Evolutionary conservation across 768 basidiomycete genomes (phyloP), one percentile per base, ranked within the genome.

Genomic region (Boletellus ananiceps): DNA sequence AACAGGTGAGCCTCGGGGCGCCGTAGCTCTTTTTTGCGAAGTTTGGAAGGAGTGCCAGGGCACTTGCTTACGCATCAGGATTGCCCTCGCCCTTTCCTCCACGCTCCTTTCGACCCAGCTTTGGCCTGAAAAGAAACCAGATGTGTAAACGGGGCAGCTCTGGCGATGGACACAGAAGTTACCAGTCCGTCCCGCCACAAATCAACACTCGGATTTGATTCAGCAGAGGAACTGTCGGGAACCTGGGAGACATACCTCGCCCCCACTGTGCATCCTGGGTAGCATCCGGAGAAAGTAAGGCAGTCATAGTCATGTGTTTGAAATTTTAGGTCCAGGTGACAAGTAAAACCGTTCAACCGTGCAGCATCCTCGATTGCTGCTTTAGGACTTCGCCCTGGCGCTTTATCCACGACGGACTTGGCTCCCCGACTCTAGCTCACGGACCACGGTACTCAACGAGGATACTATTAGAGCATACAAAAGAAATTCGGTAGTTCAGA

Each of bases 121-220:
- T 80, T 29, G 83, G 77, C 88, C 88, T 90, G 62, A 44, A 52
- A 46, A 58, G 32, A 29, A 29, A 29, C 8, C 40, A 44, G 50
- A 39, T 47, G 18, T 35, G 53, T 59, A 36, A 59, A 56, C 8
- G 35, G 16, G 14, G 38, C 21, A 21, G 21, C 42, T 42, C 8
- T 38, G 35, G 43, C 16, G 18, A 43, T 2, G 19, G 21, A 36
- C 12, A 36, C 51, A 46, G 49, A 48, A 47, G 41, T 45, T 56
- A 93, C 90, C 91, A 93, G 69, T 90, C 86, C 19, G 86, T 90
- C 44, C 91, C 91, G 46, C 91, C 91, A 60, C 84, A 87, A 57
- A 93, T 83, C 56, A 91, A 68, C 35, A 91, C 91, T 94, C 29
- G 13, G 21, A 40, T 55, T 51, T 35, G 18, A 42, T 47, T 68